Conservation (phyloP, 345 rosid genomes). For the Cardiospermum halicacabum region DNA sequence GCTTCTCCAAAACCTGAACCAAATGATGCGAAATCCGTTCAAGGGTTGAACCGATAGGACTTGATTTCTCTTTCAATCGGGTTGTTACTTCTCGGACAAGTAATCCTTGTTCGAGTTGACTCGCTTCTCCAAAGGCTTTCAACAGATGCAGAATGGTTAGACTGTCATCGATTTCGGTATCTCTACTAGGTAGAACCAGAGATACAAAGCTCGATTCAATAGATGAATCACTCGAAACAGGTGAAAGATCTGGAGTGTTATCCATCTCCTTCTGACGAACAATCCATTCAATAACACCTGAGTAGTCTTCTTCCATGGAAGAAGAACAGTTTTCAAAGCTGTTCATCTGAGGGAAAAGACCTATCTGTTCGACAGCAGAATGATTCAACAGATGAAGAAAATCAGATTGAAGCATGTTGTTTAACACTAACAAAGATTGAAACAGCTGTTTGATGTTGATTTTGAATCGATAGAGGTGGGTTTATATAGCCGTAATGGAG, state of each 20-base stretch:
- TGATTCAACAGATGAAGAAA: slow-evolving; percentile 11
- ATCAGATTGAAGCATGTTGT: slow-evolving; percentile 16
- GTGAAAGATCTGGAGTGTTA: slow-evolving; percentile 11
- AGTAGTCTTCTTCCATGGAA: slow-evolving; percentile 17
- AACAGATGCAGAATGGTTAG: slow-evolving; percentile 29
- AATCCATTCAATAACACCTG: slow-evolving; percentile 18
- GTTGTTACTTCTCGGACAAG: slow-evolving; percentile 18
- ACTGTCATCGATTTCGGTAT: slow-evolving; percentile 24
- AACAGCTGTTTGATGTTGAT: background rate
- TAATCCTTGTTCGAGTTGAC: slow-evolving; percentile 24
- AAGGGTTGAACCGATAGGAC: slow-evolving; percentile 19
- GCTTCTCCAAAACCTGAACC: slow-evolving; percentile 24
- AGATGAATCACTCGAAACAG: slow-evolving; percentile 10
- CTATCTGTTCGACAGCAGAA: slow-evolving; percentile 18
- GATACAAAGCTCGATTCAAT: slow-evolving; percentile 4
- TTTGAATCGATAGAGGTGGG: background rate
- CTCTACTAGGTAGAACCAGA: slow-evolving; percentile 19
- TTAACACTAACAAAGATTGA: slow-evolving; percentile 1
- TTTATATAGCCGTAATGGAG: slow-evolving; percentile 11
- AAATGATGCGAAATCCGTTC: slow-evolving; percentile 30
- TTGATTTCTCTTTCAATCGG: slow-evolving; percentile 22
- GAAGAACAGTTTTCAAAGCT: slow-evolving; percentile 19
- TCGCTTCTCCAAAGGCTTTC: slow-evolving; percentile 45
- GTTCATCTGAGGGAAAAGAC: slow-evolving; percentile 10
- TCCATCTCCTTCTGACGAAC: slow-evolving; percentile 14